These are phyloP conservation scores for Telopea speciosissima DNA, from an alignment of 177 flowering plant species.

Conservation along the genomic window DNA sequence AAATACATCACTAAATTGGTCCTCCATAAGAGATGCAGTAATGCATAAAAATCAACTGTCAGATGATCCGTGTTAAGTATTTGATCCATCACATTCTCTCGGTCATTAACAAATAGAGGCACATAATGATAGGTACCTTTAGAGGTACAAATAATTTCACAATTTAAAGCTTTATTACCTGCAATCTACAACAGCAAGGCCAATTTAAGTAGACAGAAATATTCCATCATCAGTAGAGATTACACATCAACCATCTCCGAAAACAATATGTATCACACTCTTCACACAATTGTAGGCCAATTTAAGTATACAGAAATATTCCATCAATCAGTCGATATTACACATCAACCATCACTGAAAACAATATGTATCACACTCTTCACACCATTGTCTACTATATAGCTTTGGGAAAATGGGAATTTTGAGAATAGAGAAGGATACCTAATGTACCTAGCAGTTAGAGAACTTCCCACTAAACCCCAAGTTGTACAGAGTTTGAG, in stretches of 20 bases:
- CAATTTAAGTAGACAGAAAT: no score
- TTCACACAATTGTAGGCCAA: background rate
- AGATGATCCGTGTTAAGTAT: no score
- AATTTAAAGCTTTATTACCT: no score
- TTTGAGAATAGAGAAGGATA: background rate
- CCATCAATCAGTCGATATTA: background rate
- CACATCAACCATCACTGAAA: background rate
- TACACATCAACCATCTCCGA: background rate
- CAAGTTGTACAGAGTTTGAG: constrained; percentile 6
- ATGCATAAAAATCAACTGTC: no score
- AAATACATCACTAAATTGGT: no score
- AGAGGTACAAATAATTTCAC: no score
- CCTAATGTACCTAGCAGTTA: background rate
- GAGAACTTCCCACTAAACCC: constrained; percentile 15
- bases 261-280: background rate
- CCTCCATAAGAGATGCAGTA: no score
- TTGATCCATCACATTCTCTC: no score
- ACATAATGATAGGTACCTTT: no score
- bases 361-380: background rate
- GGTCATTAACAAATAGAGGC: no score
- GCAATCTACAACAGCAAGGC: no score
- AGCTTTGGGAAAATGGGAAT: constrained; percentile 12
- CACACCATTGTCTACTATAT: background rate
- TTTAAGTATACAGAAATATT: no score
- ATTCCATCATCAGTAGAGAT: background rate